These are phyloP conservation scores for Hemisphaericaspora lyxosophila DNA, from an alignment of 1,139 yeast species.

Conservation along the genomic window DNA sequence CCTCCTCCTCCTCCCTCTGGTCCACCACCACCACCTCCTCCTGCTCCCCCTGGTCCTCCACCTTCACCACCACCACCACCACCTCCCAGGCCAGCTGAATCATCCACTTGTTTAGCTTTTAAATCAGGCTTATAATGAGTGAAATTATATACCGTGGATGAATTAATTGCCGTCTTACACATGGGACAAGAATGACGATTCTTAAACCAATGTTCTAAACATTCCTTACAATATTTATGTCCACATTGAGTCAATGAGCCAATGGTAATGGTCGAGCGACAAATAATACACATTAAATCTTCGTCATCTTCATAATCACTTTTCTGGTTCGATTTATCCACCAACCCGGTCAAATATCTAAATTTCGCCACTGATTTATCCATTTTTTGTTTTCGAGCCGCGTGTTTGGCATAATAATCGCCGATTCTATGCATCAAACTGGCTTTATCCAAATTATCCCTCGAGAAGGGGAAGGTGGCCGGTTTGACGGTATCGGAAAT, in stretches of 20 bases:
- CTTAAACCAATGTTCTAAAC: constrained; percentile 70
- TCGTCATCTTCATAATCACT: constrained; percentile 26
- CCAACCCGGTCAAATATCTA: constrained; percentile 51
- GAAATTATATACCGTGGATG: constrained; percentile 57
- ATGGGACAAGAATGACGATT: constrained; percentile 67
- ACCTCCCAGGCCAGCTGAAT: constrained; percentile 17
- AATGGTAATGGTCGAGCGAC: constrained; percentile 63
- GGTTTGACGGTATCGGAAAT: constrained; percentile 74
- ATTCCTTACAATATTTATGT: constrained; percentile 79
- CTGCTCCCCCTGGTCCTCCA: too few species aligned
- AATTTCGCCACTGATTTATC: constrained; percentile 52
- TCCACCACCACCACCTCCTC: too few species aligned
- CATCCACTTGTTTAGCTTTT: constrained; percentile 46
- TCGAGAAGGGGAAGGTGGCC: constrained; percentile 21
- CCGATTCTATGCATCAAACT: constrained; percentile 1
- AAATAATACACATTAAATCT: constrained; percentile 67
- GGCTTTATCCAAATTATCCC: constrained; percentile 18
- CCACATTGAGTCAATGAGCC: constrained; percentile 90
- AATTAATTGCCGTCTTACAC: constrained; percentile 56
- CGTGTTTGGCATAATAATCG: constrained; percentile 1
- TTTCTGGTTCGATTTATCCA: constrained; percentile 11
- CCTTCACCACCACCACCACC: too few species aligned
- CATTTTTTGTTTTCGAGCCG: constrained; percentile 17
- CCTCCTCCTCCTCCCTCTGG: too few species aligned
- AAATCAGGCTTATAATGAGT: constrained; percentile 48